phyloP scores from a whole-genome alignment of 1,139 yeast species.

The Candida mesenterica region DNA sequence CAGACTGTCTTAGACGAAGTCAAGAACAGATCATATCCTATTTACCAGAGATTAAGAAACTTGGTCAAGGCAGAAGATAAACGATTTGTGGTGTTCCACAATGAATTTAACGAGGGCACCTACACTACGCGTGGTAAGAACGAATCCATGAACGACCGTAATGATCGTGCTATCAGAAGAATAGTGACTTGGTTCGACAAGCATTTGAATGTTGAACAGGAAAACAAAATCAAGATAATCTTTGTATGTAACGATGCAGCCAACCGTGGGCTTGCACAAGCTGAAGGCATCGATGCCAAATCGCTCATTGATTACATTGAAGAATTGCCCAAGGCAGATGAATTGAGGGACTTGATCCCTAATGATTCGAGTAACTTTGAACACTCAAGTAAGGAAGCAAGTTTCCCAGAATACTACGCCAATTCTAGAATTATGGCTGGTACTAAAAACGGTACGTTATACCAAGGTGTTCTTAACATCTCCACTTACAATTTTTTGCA shows the following conservation, averaged over 20 bases:
- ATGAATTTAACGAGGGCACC: slow-evolving; percentile 80
- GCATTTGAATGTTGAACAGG: slow-evolving; percentile 51
- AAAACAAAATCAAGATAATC: slow-evolving; percentile 49
- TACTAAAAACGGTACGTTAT: slow-evolving; percentile 77
- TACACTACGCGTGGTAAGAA: slow-evolving; percentile 59
- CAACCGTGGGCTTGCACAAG: slow-evolving; percentile 57
- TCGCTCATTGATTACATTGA: slow-evolving; percentile 67
- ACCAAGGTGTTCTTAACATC: slow-evolving; percentile 79
- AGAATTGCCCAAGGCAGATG: slow-evolving; percentile 71
- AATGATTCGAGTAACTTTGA: slow-evolving; percentile 32
- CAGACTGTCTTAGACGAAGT: slow-evolving; percentile 96
- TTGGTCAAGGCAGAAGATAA: slow-evolving; percentile 77
- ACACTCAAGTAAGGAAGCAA: slow-evolving; percentile 41
- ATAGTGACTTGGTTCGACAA: slow-evolving; percentile 68
- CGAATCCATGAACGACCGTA: slow-evolving; percentile 85
- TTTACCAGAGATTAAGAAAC: slow-evolving; percentile 79
- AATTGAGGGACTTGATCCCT: slow-evolving; percentile 80
- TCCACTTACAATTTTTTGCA: slow-evolving; percentile 87
- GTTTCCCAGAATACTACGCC: slow-evolving; percentile 77
- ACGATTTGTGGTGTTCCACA: slow-evolving; percentile 87
- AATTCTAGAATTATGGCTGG: slow-evolving; percentile 89
- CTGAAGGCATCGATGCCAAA: slow-evolving; percentile 53
- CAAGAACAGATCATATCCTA: slow-evolving; percentile 81
- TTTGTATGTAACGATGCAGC: slow-evolving; percentile 77
- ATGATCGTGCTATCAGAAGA: slow-evolving; percentile 85